Conservation (phyloP, 768 basidiomycete genomes). For the Neoboletus magnificus region DNA sequence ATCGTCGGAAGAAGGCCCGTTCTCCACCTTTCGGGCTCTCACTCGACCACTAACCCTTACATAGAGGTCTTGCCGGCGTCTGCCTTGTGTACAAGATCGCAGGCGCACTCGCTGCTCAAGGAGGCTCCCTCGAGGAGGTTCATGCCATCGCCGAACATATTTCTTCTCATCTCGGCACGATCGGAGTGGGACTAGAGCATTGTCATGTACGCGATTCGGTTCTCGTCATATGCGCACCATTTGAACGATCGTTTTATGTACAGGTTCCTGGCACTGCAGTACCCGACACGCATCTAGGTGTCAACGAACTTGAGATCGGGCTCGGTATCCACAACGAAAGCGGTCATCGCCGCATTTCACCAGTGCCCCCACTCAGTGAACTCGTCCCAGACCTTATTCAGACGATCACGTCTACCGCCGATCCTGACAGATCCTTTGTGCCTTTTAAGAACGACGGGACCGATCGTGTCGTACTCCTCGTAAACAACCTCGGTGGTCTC, state of each 20-base stretch:
- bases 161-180: slow-evolving; percentile 67
- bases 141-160: slow-evolving; percentile 62
- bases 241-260: not conserved
- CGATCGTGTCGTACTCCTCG: slow-evolving; percentile 72
- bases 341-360: slow-evolving; percentile 64
- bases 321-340: slow-evolving; percentile 92
- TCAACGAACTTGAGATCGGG: slow-evolving; percentile 79
- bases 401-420: slow-evolving; percentile 65
- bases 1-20: slow-evolving; percentile 74
- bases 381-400: slow-evolving; percentile 70
- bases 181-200: slow-evolving; percentile 86
- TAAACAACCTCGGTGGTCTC: slow-evolving; percentile 86
- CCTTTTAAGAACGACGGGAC: slow-evolving; percentile 58
- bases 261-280: slow-evolving; percentile 78
- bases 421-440: slow-evolving; percentile 75
- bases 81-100: slow-evolving; percentile 89
- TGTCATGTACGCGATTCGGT: slow-evolving; percentile 57
- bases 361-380: slow-evolving; percentile 65
- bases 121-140: slow-evolving; percentile 67
- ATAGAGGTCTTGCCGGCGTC: slow-evolving; percentile 77
- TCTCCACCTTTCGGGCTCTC: slow-evolving; percentile 12
- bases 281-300: slow-evolving; percentile 49
- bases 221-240: not conserved
- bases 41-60: not conserved
- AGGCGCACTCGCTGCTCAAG: slow-evolving; percentile 71